Conservation (phyloP, 1,284 basidiomycete genomes). For the Cryptococcus sp. region DNA sequence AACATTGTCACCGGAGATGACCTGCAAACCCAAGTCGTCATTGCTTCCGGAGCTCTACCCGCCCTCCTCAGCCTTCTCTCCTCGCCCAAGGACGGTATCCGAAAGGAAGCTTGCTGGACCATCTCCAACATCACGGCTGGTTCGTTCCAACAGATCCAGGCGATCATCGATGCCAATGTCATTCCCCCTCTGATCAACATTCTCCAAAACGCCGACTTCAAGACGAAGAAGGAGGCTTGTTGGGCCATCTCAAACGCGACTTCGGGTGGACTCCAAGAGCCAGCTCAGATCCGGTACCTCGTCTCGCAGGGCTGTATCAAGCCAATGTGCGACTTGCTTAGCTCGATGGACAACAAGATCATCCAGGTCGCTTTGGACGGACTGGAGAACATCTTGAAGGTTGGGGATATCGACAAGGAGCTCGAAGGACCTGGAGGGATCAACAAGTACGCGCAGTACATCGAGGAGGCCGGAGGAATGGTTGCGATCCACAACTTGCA, state of each 20-base stretch:
- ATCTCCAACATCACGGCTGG: conserved; percentile 99
- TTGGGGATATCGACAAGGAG: conserved; percentile 93
- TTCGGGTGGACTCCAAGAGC: conserved; percentile 94
- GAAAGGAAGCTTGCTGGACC: conserved; percentile 97
- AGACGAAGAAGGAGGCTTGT: conserved; percentile 98
- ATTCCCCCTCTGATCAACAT: conserved; percentile 98
- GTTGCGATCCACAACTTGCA: conserved; percentile 97
- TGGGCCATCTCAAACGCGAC: conserved; percentile 99
- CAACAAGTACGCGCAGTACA: conserved; percentile 90
- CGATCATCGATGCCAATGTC: conserved; percentile 66
- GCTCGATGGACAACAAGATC: conserved; percentile 99
- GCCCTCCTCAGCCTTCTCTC: conserved; percentile 87
- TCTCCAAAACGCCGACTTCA: conserved; percentile 95
- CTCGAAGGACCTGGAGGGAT: conserved; percentile 72
- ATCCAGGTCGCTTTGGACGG: conserved; percentile 93
- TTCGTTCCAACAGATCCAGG: conserved; percentile 91
- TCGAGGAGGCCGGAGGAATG: conserved; percentile 99
- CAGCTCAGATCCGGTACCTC: conserved; percentile 95
- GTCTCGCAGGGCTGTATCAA: conserved; percentile 98
- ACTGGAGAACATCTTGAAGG: conserved; percentile 96
- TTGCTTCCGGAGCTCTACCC: conserved; percentile 90
- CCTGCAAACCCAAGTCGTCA: conserved; percentile 96
- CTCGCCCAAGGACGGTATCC: conserved; percentile 88
- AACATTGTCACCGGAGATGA: conserved; percentile 99
- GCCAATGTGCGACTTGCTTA: conserved; percentile 91